Evolutionary conservation across 1,284 basidiomycete genomes (phyloP).

Genomic region (Somion occarium): DNA sequence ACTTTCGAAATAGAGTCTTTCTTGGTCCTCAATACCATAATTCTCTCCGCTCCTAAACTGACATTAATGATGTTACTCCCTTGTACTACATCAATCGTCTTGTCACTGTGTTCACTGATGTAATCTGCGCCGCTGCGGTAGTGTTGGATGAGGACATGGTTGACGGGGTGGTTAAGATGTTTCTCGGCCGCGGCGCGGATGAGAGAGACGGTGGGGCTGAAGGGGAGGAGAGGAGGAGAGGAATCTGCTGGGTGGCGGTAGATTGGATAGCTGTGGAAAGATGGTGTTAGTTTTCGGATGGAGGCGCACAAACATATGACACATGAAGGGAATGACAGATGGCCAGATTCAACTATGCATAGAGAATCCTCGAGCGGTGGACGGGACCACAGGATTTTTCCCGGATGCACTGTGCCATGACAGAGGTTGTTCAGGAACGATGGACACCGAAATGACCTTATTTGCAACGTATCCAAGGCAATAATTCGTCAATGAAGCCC

Average conservation of each 20-base stretch:
- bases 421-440: too few species aligned
- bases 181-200: constrained; percentile 60
- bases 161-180: constrained; percentile 54
- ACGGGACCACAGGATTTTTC: too few species aligned
- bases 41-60: constrained; percentile 66
- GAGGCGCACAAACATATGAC: neutral
- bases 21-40: constrained; percentile 66
- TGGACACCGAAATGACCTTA: too few species aligned
- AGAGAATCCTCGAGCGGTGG: too few species aligned
- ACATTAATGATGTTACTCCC: constrained; percentile 73
- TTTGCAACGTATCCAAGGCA: too few species aligned
- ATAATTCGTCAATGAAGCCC: too few species aligned
- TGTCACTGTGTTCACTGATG: constrained; percentile 79
- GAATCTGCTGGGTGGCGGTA: constrained; percentile 77
- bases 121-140: constrained; percentile 73
- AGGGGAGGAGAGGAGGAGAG: constrained; percentile 58
- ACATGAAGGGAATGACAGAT: neutral
- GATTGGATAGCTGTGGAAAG: constrained; percentile 52
- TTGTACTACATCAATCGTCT: constrained; percentile 70
- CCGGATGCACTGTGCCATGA: too few species aligned
- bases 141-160: constrained; percentile 74
- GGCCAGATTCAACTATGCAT: too few species aligned
- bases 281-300: neutral
- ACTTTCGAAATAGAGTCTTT: constrained; percentile 32
- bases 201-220: constrained; percentile 58